Base-by-base conservation (phyloP, 495 filamentous ascomycete species). In the Penicillium samsonianum region DNA sequence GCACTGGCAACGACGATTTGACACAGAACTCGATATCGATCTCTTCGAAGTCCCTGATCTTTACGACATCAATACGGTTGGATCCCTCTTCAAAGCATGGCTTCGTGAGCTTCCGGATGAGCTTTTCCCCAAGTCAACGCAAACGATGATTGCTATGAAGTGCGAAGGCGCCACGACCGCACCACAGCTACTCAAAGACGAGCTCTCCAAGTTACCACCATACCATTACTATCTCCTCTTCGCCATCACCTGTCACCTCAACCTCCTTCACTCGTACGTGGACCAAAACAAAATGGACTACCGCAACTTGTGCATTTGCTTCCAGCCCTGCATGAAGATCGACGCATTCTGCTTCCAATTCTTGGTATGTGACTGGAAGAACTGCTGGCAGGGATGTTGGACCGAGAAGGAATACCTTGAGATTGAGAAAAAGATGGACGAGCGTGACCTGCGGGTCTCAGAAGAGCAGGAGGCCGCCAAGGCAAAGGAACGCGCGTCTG, bases 221-320 rank as follows among this genome's bases (percentile, higher is more conserved):
- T 96, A 90, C 76, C 91, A 96, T 73, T 96, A 96, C 73, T 96
- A 96, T 64, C 89, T 96, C 30, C 86, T 96, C 44, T 96, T 96
- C 71, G 92, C 92, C 60, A 94, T 96, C 61, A 96, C 92, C 30
- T 96, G 92, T 69, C 92, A 96, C 62, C 84, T 96, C 35, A 92
- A 89, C 67, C 82, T 96, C 4, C 83, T 96, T 14, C 88, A 92
- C 57, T 88, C 87, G 0, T 90, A 92, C 66, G 84, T 87, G 28
- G 90, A 90, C 33, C 89, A 89, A 71, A 96, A 95, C 79, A 93
- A 92, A 77, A 96, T 96, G 92, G 88, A 92, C 69, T 96, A 91
- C 69, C 82, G 85, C 62, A 96, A 96, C 60, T 83, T 96, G 2
- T 92, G 89, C 74, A 92, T 96, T 60, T 96, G 92, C 78, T 95